phyloP scores from a whole-genome alignment of 345 rosid genomes.

The Populus davidiana region DNA sequence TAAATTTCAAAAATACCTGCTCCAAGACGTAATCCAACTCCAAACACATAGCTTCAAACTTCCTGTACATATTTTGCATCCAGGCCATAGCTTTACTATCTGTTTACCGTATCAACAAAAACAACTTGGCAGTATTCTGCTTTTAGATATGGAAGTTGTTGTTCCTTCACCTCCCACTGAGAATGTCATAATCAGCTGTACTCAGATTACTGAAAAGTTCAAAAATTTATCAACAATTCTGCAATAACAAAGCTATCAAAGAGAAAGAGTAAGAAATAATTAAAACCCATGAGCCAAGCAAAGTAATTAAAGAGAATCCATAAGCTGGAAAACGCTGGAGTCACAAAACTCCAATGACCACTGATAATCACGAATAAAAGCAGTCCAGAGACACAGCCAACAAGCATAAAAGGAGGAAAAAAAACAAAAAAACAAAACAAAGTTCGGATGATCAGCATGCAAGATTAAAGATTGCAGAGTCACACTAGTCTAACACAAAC shows the following conservation, averaged over 20 bases:
- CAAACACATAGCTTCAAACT: constrained; percentile 30
- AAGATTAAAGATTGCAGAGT: background rate
- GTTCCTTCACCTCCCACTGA: constrained; percentile 1
- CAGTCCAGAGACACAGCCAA: background rate
- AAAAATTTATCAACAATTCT: background rate
- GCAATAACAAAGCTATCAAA: background rate
- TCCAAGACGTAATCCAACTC: constrained; percentile 26
- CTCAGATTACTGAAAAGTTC: background rate
- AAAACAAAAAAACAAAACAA: background rate
- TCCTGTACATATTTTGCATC: constrained; percentile 27
- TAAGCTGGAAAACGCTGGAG: background rate
- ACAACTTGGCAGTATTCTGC: background rate
- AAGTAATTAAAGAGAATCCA: background rate
- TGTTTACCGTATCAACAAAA: constrained; percentile 15
- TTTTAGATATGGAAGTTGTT: background rate
- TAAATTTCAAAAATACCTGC: constrained; percentile 25
- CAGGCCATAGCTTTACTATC: constrained; percentile 20
- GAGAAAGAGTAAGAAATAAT: background rate
- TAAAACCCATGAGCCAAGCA: background rate
- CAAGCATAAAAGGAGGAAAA: background rate
- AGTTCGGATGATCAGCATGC: background rate
- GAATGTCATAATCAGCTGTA: background rate
- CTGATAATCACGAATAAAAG: background rate
- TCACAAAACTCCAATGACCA: background rate
- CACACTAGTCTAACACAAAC: background rate